A percentile compares a stretch with the other conserved stretches of the same genome.
phyloP scores from a whole-genome alignment of 495 filamentous ascomycete genomes.

The Penicillium herquei region DNA sequence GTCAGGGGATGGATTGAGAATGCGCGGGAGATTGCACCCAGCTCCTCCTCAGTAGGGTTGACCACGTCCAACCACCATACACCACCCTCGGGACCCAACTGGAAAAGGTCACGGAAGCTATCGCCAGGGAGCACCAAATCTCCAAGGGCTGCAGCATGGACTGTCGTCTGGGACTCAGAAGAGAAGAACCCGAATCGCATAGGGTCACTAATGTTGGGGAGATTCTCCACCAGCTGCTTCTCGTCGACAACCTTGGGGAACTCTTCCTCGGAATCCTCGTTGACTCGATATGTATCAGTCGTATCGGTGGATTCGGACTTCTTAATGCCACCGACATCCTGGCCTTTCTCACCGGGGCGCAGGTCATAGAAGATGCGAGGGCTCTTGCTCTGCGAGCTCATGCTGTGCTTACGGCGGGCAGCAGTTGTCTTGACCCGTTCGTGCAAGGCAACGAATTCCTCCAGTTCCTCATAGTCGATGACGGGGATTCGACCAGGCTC shows the following conservation, averaged over 20 bases:
- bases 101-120: conserved; percentile 84
- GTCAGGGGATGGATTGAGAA: conserved; percentile 90
- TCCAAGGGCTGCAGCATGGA: conserved; percentile 84
- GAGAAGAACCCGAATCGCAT: conserved; percentile 95
- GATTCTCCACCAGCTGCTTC: conserved; percentile 30
- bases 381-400: conserved; percentile 49
- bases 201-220: conserved; percentile 52
- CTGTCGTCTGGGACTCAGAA: conserved; percentile 84
- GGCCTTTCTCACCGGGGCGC: conserved; percentile 37
- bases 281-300: conserved; percentile 7
- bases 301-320: conserved; percentile 29
- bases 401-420: conserved; percentile 48
- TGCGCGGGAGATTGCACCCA: conserved; percentile 81
- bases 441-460: conserved; percentile 75
- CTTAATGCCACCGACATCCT: conserved; percentile 29
- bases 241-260: conserved; percentile 28
- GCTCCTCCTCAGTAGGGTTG: conserved; percentile 85
- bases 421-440: conserved; percentile 36
- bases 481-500: conserved; percentile 54
- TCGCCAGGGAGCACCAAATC: conserved; percentile 86
- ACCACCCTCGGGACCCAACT: conserved; percentile 68
- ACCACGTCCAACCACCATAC: conserved; percentile 96
- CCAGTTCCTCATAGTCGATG: conserved; percentile 87
- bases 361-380: conserved; percentile 65
- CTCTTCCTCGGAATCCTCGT: conserved; percentile 17